These are phyloP conservation scores for Zygoascus bituminiphila DNA, from an alignment of 805 yeast species.

Conservation along the genomic window DNA sequence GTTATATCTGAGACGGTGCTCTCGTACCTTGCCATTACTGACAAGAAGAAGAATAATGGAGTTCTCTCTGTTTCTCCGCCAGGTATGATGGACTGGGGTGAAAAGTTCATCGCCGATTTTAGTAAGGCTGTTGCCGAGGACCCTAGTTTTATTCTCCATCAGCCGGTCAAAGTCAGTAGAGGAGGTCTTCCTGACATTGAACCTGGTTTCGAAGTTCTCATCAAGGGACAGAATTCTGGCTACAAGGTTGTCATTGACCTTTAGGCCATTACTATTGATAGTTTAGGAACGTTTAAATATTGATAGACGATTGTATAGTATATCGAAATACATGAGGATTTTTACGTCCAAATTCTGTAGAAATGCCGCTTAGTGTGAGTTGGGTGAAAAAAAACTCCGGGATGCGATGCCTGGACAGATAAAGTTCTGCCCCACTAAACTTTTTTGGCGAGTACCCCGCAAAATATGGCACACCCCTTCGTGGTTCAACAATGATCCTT, in stretches of 20 bases:
- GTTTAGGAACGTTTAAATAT: too few relatives aligned
- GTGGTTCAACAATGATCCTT: too few relatives aligned
- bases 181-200: slow-evolving; percentile 11
- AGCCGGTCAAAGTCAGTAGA: slow-evolving; percentile 12
- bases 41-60: slow-evolving; percentile 8
- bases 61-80: slow-evolving; percentile 6
- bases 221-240: slow-evolving; percentile 14
- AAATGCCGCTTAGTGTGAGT: too few relatives aligned
- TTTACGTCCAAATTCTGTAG: too few relatives aligned
- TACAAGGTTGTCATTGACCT: slow-evolving; percentile 11
- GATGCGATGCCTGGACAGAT: too few relatives aligned
- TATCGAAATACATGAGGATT: too few relatives aligned
- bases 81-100: slow-evolving; percentile 9
- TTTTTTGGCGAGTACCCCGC: too few relatives aligned
- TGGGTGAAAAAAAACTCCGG: too few relatives aligned
- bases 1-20: slow-evolving; percentile 6
- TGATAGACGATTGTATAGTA: too few relatives aligned
- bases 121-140: slow-evolving; percentile 1
- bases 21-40: slow-evolving; percentile 12
- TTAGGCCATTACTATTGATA: too few relatives aligned
- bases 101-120: slow-evolving; percentile 1
- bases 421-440: too few relatives aligned
- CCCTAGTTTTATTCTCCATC: slow-evolving; percentile 4
- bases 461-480: too few relatives aligned
- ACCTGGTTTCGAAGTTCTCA: slow-evolving; percentile 11